Evolutionary conservation across 2,329 filamentous ascomycete species (phyloP), one percentile per base, ranked within the genome.

Genomic region (Aspergillus sp.): DNA sequence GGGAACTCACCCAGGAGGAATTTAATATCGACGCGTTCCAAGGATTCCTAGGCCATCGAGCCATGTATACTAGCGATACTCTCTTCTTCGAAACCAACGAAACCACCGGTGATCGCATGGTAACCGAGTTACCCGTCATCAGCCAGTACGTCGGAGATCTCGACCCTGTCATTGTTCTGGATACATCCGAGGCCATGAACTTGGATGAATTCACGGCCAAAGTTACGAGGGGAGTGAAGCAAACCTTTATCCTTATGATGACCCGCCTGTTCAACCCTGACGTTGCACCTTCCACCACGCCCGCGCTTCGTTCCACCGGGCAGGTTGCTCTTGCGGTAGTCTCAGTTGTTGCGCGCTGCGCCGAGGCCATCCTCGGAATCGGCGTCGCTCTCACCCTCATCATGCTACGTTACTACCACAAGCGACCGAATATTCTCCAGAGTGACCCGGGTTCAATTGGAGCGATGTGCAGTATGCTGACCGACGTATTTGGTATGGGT

Each of bases 241-340:
- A 90, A 73, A 96, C 92, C 41, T 73, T 73, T 46, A 62, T 72
- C 3, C 57, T 71, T 4, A 72, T 68, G 7, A 63, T 73, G 40
- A 62, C 66, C 15, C 70, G 69, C 15, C 53, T 73, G 4, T 73
- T 73, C 49, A 67, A 73, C 37, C 70, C 69, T 0, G 68, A 70
- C 33, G 48, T 56, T 7, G 31, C 55, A 0, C 67, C 71, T 1
- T 58, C 52, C 14, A 62, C 56, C 5, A 40, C 68, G 7, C 44
- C 65, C 3, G 70, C 69, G 4, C 47, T 60, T 7, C 67, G 65
- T 9, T 12, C 62, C 9, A 67, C 66, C 11, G 62, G 63, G 2
- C 62, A 67, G 53, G 70, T 73, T 8, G 62, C 70, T 8, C 70
- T 73, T 4, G 61, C 69, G 1, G 60, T 72, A 1, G 70, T 73